Evolutionary conservation across 2,329 filamentous ascomycete species (phyloP).

Genomic region (Fusarium camptoceras): DNA sequence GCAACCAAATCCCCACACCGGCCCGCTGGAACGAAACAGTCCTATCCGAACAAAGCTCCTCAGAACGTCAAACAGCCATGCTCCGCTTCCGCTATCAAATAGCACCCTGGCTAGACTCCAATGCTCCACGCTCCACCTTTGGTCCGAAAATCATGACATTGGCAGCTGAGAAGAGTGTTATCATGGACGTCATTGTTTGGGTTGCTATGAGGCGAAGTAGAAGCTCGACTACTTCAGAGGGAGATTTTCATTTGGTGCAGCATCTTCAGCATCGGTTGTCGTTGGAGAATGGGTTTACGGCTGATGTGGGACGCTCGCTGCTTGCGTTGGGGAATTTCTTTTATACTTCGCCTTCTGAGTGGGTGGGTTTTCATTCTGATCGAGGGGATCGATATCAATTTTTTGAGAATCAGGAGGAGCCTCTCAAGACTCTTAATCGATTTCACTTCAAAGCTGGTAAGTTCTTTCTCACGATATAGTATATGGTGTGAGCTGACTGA

Average conservation of each 20-base stretch:
- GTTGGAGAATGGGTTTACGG: not conserved
- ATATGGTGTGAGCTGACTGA: not conserved
- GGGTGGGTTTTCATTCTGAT: not conserved
- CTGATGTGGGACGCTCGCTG: not conserved
- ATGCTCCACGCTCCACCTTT: constrained; percentile 19
- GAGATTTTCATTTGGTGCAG: constrained; percentile 6
- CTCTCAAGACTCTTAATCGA: constrained; percentile 8
- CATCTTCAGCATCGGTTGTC: constrained; percentile 15
- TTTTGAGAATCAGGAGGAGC: constrained; percentile 12
- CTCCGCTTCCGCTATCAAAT: constrained; percentile 33
- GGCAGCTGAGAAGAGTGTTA: constrained; percentile 9
- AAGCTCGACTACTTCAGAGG: not conserved
- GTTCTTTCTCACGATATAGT: fast-evolving
- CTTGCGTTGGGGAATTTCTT: constrained; percentile 16
- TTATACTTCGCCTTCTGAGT: constrained; percentile 17
- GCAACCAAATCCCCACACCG: constrained; percentile 21
- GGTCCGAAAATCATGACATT: constrained; percentile 16
- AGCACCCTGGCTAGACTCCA: constrained; percentile 30
- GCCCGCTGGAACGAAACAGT: constrained; percentile 29
- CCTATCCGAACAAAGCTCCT: constrained; percentile 16
- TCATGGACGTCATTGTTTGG: constrained; percentile 22
- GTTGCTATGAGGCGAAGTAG: constrained; percentile 19
- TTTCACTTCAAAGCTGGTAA: constrained; percentile 26
- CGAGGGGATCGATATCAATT: not conserved
- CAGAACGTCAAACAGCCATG: constrained; percentile 32